These are phyloP conservation scores for Hibiscus mutabilis DNA, from an alignment of 345 rosid species.

Conservation along the genomic window DNA sequence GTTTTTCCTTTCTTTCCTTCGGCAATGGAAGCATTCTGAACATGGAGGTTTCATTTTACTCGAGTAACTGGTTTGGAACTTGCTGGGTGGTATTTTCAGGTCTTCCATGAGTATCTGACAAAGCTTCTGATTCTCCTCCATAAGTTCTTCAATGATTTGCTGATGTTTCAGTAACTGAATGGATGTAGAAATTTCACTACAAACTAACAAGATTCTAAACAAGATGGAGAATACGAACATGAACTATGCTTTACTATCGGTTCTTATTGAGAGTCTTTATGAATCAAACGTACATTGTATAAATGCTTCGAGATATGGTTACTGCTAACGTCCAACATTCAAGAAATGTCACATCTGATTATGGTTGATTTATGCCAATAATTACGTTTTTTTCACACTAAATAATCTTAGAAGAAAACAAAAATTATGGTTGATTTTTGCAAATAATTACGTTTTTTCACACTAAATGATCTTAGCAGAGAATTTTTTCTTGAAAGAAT, in stretches of 20 bases:
- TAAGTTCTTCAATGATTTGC: conserved; percentile 58
- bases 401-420: no score
- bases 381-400: no score
- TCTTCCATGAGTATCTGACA: conserved; percentile 63
- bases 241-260: not conserved
- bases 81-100: conserved; percentile 65
- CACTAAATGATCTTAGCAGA: no score
- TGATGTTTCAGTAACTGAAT: conserved; percentile 73
- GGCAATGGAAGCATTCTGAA: conserved; percentile 72
- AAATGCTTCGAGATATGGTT: not conserved
- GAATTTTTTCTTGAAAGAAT: no score
- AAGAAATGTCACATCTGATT: no score
- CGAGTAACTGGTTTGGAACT: conserved; percentile 44
- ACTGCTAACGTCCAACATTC: no score
- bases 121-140: conserved; percentile 77
- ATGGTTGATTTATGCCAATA: no score
- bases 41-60: conserved; percentile 38
- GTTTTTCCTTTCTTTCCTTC: conserved; percentile 76
- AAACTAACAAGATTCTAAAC: not conserved
- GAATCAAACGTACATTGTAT: not conserved
- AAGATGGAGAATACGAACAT: not conserved
- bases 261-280: not conserved
- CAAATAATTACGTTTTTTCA: no score
- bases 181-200: not conserved
- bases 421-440: not conserved